Evolutionary conservation across 2,329 filamentous ascomycete species (phyloP), one percentile per base, ranked within the genome.

Genomic region (Passalora sequoiae): DNA sequence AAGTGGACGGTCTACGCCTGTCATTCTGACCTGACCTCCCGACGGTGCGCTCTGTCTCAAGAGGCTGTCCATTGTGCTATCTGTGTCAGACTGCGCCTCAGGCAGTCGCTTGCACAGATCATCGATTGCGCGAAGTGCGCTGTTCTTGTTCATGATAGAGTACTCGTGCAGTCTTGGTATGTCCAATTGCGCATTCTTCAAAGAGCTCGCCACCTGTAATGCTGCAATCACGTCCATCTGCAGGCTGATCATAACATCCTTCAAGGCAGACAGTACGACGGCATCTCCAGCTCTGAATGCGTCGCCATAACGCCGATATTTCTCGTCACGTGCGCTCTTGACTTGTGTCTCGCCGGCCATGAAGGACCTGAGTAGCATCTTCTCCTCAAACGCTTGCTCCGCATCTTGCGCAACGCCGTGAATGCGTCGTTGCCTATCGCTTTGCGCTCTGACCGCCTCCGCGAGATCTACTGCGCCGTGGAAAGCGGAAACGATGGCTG

Each of bases 401-500:
- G 57, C 54, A 13, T 58, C 38, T 3, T 40, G 38, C 13, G 50
- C 46, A 12, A 27, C 12, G 19, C 17, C 32, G n/a, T 36, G 20
- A 16, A 35, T 40, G 36, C 51, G 46, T 19, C 50, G 44, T 24
- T 40, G 39, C 17, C 39, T 52, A 31, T 47, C 51, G 28, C 27
- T 35, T 16, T 30, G 45, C 42, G 60, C 61, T 44, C 63, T 60
- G 47, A 68, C 57, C 15, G 58, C 54, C 31, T 62, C 58, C 21
- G 65, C 51, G 37, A 69, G 52, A 20, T 69, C 66, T 21, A 66
- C 62, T 12, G 60, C 66, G n/a, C 58, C 63, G 47, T 68, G 65
- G 49, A 70, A 70, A 6, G 67, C 66, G 8, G 63, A 66, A 6
- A 68, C 58, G 8, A 70, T 62, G 6, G 67, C 65, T n/a, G 64